Base-by-base conservation (phyloP, 1,284 basidiomycete genomes). In the Apiotrichum sp. region DNA sequence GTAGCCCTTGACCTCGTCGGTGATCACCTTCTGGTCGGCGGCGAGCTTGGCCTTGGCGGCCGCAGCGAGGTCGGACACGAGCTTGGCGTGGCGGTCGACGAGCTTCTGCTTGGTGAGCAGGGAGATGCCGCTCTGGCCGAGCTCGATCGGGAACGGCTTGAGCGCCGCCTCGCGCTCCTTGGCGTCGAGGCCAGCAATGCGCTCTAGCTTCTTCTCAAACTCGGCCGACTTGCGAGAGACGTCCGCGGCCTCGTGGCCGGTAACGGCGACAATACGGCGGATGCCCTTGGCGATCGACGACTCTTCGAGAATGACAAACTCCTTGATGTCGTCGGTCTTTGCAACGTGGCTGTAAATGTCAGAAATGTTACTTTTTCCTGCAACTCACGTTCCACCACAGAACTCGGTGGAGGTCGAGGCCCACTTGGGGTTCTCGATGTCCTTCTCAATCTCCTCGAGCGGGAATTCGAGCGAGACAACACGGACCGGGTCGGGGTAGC, bases 201-300 rank as follows among this genome's bases (percentile, higher is more conserved):
- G 79, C 55, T 84, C 83, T 45, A 98, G 81, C 59, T 82, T 82
- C 4, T 80, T 77, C 57, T 82, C 80, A 44, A 92, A 81, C 22
- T 82, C 80, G 59, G 84, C 81, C 1, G 89, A 91, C 44, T 82
- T 73, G 35, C 87, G 84, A 6, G 83, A 85, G 4, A 88, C 92
- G 39, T 87, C 85, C 31, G 86, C 82, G 0, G 95, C 95, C 73
- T 98, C 93, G 65, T 93, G 84, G 14, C 95, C 95, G 1, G 96
- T 98, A 40, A 99, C 86, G 16, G 93, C 95, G 45, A 89, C 86
- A 56, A 99, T 86, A 52, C 95, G 86, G 56, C 96, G 87, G 65
- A 97, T 95, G 43, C 95, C 95, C 80, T 98, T 98, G 34, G 95
- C 96, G 65, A 98, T 98, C 47, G 93, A 93, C 6, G 88, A 88